Percentiles rank a stretch among this genome's conserved stretches.
phyloP scores from a whole-genome alignment of 1,284 basidiomycete species.

The Laetiporus sulphureus region DNA sequence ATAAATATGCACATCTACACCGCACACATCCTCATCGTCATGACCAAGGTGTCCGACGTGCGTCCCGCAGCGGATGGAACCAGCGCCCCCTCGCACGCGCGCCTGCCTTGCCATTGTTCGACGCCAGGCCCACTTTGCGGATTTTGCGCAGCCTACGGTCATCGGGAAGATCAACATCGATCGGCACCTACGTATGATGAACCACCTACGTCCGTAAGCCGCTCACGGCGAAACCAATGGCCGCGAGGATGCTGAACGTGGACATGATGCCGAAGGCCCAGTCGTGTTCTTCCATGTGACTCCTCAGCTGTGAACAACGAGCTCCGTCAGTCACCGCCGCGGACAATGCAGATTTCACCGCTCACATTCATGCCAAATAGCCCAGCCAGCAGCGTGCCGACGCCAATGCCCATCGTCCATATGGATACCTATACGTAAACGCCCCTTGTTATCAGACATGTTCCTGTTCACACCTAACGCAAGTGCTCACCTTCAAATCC shows the following conservation, averaged over 20 bases:
- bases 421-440: slow-evolving; percentile 68
- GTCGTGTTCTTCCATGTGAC: slow-evolving; percentile 59
- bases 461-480: slow-evolving; percentile 1
- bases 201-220: slow-evolving; percentile 53
- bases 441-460: not conserved
- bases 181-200: slow-evolving; percentile 4
- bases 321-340: slow-evolving; percentile 8
- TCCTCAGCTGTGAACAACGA: slow-evolving; percentile 46
- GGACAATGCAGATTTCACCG: slow-evolving; percentile 15
- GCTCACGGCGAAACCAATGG: slow-evolving; percentile 47
- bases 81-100: slow-evolving; percentile 10
- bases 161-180: slow-evolving; percentile 1
- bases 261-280: slow-evolving; percentile 66
- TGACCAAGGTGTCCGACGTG: no score
- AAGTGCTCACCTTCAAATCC: slow-evolving; percentile 67
- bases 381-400: slow-evolving; percentile 90
- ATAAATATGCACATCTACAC: not conserved
- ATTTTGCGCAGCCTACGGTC: slow-evolving; percentile 36
- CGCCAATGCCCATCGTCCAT: slow-evolving; percentile 85
- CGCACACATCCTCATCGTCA: slow-evolving; percentile 7
- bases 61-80: no score
- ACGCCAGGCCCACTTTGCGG: slow-evolving; percentile 28
- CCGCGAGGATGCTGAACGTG: slow-evolving; percentile 44
- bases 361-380: slow-evolving; percentile 95
- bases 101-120: slow-evolving; percentile 14